A percentile compares a stretch with the other conserved stretches of the same genome.
Evolutionary conservation across 495 filamentous ascomycete species (phyloP).

Genomic region (Pseudoneurospora amorphoporcata): DNA sequence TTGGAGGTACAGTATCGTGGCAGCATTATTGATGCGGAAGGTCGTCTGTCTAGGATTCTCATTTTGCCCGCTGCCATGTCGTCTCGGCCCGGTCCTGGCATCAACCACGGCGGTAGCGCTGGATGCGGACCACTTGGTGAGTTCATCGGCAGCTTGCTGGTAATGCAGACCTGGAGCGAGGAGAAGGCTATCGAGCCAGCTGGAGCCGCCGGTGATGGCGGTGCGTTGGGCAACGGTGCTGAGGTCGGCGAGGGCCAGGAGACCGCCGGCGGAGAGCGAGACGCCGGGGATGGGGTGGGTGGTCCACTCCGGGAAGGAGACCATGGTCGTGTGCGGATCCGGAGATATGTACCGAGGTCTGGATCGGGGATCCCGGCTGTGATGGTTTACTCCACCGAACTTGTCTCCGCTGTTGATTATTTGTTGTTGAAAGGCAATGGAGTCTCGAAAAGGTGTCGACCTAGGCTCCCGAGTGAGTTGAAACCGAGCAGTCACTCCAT

Average conservation of each 20-base stretch:
- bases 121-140: conserved; percentile 18
- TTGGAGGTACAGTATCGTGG: conserved; percentile 41
- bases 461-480: not conserved
- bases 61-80: not conserved
- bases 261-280: conserved; percentile 38
- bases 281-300: conserved; percentile 26
- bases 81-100: conserved; percentile 12
- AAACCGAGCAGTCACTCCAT: not conserved
- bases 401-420: not conserved
- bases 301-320: conserved; percentile 22
- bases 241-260: conserved; percentile 49
- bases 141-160: conserved; percentile 44
- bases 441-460: too few relatives aligned
- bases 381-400: not conserved
- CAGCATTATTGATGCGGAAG: conserved; percentile 43
- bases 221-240: conserved; percentile 43
- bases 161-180: conserved; percentile 51
- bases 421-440: not conserved
- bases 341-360: not conserved
- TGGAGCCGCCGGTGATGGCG: conserved; percentile 40
- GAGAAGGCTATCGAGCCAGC: conserved; percentile 42
- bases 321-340: not conserved
- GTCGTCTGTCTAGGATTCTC: conserved; percentile 14
- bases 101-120: conserved; percentile 9
- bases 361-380: not conserved